These are phyloP conservation scores for Pythium biforme DNA, from an alignment of 352 stramenopile species.

Conservation along the genomic window DNA sequence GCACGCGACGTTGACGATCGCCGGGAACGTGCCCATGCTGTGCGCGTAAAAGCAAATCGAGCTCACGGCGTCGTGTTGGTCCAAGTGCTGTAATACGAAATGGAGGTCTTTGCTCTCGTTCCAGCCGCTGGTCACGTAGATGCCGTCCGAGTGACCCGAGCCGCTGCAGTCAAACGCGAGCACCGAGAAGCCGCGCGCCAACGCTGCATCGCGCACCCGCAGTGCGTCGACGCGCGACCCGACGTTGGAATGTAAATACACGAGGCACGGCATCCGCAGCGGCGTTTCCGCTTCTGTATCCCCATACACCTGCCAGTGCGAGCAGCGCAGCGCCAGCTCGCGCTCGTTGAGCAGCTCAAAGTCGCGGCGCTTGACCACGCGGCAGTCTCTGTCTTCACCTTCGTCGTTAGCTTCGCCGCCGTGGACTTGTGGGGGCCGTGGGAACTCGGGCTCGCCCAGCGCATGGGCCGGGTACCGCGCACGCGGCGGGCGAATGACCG, in stretches of 20 bases:
- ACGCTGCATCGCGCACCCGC: conserved; percentile 57
- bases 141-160: conserved; percentile 70
- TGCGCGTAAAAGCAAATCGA: conserved; percentile 76
- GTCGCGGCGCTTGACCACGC: conserved; percentile 41
- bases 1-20: conserved; percentile 72
- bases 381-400: conserved; percentile 15
- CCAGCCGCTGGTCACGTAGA: conserved; percentile 88
- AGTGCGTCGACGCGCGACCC: conserved; percentile 69
- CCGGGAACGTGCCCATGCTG: conserved; percentile 80
- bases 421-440: conserved; percentile 27
- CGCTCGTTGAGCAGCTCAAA: conserved; percentile 74
- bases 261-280: conserved; percentile 45
- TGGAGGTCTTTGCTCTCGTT: conserved; percentile 78
- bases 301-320: conserved; percentile 71
- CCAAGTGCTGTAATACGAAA: conserved; percentile 60
- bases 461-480: conserved; percentile 46
- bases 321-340: conserved; percentile 61
- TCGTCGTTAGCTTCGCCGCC: background rate
- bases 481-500: conserved; percentile 72
- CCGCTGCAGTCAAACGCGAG: conserved; percentile 82
- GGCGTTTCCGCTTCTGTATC: conserved; percentile 19
- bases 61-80: conserved; percentile 45
- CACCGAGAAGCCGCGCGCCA: conserved; percentile 74
- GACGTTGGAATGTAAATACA: conserved; percentile 87
- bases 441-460: conserved; percentile 54